Evolutionary conservation across 1,139 yeast species (phyloP).

Genomic region (Sugiyamaella grinbergsii): DNA sequence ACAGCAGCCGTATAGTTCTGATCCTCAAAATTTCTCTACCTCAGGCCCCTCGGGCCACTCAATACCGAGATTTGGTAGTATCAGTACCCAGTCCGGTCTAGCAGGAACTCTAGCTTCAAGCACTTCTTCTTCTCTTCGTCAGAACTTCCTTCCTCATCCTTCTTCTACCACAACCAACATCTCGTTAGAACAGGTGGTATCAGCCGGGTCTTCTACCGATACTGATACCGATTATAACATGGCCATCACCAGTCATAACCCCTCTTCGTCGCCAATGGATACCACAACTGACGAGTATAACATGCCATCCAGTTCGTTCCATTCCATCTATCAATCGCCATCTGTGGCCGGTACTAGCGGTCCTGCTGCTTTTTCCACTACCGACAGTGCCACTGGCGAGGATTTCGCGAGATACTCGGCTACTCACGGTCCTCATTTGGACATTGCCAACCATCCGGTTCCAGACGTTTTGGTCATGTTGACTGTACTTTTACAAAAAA

Average conservation of each 20-base stretch:
- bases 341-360: slow-evolving; percentile 21
- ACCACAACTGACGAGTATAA: slow-evolving; percentile 15
- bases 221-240: slow-evolving; percentile 11
- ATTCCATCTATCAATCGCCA: slow-evolving; percentile 22
- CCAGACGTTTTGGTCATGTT: slow-evolving; percentile 81
- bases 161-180: slow-evolving; percentile 37
- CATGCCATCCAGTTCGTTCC: slow-evolving; percentile 18
- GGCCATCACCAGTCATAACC: slow-evolving; percentile 13
- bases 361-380: slow-evolving; percentile 11
- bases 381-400: slow-evolving; percentile 26
- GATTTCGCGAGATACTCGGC: slow-evolving; percentile 34
- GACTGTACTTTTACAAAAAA: slow-evolving; percentile 78
- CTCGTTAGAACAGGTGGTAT: slow-evolving; percentile 36
- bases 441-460: slow-evolving; percentile 82
- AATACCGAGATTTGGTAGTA: neutral
- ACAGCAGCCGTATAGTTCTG: slow-evolving; percentile 26
- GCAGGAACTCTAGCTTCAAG: too few species aligned
- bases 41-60: slow-evolving; percentile 15
- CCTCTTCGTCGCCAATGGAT: slow-evolving; percentile 21
- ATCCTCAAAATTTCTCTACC: slow-evolving; percentile 26
- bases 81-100: too few species aligned
- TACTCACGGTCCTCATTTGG: slow-evolving; percentile 53
- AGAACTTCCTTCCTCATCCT: slow-evolving; percentile 35
- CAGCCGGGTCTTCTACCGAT: slow-evolving; percentile 30
- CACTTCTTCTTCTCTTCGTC: slow-evolving; percentile 22